Evolutionary conservation across 2,329 filamentous ascomycete genomes (phyloP), one percentile per base, ranked within the genome.

Genomic region (Fusarium pininemorale): DNA sequence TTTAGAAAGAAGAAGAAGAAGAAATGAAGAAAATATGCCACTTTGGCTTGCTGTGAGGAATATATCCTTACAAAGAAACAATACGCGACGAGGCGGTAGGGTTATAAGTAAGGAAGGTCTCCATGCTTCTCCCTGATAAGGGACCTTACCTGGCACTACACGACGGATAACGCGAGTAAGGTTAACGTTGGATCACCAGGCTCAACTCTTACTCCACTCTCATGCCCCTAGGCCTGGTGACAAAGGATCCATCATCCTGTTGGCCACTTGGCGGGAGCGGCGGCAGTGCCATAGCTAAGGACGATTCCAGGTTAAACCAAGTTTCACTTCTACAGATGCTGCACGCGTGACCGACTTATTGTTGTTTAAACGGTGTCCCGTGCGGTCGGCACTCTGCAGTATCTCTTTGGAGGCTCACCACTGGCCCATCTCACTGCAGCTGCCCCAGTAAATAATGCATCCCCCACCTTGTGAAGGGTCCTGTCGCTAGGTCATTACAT

Each of bases 291-390:
- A 69, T 56, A 53, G 35, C 37, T 37, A 63, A 42, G 22, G 51
- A 51, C 22, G 30, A 56, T 53, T 70, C 32, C 53, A 70, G 35
- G 28, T 39, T 63, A 69, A 69, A 53, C 39, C 66, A 54, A 58
- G 59, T 66, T 70, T 70, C 67, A 32, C 22, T 28, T 51, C 56
- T 70, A 39, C 54, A 50, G 60, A 70, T 70, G 38, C 47, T 70
- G 59, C 66, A 70, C 66, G 53, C 66, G 53, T 70, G 67, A 70
- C 67, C 66, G 66, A 42, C 57, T 59, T 35, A 39, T 50, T 54
- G 59, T 30, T 63, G 51, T 59, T 70, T 53, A 35, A 48, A 70
- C 35, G 37, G 53, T 26, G 60, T 70, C 67, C 41, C 67, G 66
- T 70, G 67, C 59, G 66, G 47, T 28, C 20, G 26, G 45, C 45